phyloP scores from a whole-genome alignment of 352 stramenopile species.

The Pythium graminicola region DNA sequence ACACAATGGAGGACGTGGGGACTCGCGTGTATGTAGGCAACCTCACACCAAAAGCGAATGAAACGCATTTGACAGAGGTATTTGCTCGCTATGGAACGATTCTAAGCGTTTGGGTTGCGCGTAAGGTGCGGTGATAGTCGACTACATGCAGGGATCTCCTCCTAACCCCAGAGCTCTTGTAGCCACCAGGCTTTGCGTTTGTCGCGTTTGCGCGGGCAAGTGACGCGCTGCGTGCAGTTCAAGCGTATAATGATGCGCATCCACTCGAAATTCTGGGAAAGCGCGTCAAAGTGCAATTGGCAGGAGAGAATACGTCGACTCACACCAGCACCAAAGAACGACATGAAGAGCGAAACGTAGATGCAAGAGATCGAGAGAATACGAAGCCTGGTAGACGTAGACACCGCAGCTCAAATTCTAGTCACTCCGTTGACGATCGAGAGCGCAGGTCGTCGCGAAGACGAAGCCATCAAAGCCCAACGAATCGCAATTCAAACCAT shows the following conservation, averaged over 20 bases:
- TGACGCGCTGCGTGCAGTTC: constrained; percentile 42
- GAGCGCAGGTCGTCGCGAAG: neutral
- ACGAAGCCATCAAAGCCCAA: constrained; percentile 2
- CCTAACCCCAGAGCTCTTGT: too few species aligned
- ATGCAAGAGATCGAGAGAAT: neutral
- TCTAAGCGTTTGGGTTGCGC: constrained; percentile 65
- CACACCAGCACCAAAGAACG: neutral
- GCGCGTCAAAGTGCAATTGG: constrained; percentile 65
- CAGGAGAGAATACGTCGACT: constrained; percentile 27
- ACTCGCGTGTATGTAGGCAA: constrained; percentile 72
- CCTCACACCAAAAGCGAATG: constrained; percentile 59
- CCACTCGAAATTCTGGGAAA: constrained; percentile 63
- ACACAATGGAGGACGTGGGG: neutral
- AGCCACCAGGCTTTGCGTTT: constrained; percentile 81
- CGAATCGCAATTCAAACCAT: constrained; percentile 2
- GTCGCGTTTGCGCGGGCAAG: constrained; percentile 47
- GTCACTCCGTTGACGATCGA: neutral
- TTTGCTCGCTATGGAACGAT: constrained; percentile 67
- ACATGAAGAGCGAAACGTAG: too few species aligned
- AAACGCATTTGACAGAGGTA: constrained; percentile 49
- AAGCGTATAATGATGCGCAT: constrained; percentile 29
- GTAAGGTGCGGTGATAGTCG: constrained; percentile 34
- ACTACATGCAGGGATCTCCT: neutral
- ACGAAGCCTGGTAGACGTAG: neutral
- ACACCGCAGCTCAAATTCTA: constrained; percentile 2